Evolutionary conservation across 73 alveolate genomes (phyloP), one percentile per base, ranked within the genome.

Genomic region (Durusdinium trenchii): DNA sequence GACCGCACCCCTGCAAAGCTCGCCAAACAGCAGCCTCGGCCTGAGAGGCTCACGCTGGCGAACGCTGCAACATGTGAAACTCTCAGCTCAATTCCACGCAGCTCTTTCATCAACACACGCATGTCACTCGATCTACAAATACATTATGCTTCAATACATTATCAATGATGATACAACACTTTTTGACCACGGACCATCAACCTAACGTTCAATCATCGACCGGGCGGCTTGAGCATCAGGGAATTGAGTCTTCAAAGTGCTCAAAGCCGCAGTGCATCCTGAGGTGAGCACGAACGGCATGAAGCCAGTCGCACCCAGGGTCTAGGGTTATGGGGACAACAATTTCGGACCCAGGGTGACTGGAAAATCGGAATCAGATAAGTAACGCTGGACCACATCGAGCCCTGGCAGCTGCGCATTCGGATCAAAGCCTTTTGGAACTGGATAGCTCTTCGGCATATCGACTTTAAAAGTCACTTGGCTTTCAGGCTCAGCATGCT

Each of bases 371-470:
- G 76, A 62, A 10, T 62, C 61, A 9, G 90, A 20, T 64, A 47
- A 47, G 90, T 26, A 23, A 26, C 90, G 75, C 73, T 32, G 61
- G 36, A 82, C 93, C 50, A 82, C 93, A 1, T 50, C 73, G n/a
- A 82, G 73, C 47, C 9, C 52, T 2, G 93, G 93, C 28, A 82
- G 93, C 1, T 82, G 23, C 6, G 69, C 93, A 2, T 82, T 43
- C 5, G 93, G 93, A 46, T 82, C 93, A 36, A 82, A 82, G 50
- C n/a, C n/a, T n/a, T n/a, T n/a, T n/a, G n/a, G n/a, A n/a, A n/a
- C n/a, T n/a, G n/a, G n/a, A n/a, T n/a, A n/a, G n/a, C n/a, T n/a
- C n/a, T n/a, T n/a, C n/a, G n/a, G n/a, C n/a, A n/a, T n/a, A n/a
- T n/a, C n/a, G n/a, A n/a, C n/a, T n/a, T n/a, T n/a, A n/a, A n/a